These are phyloP conservation scores for Cicer cuneatum DNA, from an alignment of 306 rosid species.

Conservation along the genomic window DNA sequence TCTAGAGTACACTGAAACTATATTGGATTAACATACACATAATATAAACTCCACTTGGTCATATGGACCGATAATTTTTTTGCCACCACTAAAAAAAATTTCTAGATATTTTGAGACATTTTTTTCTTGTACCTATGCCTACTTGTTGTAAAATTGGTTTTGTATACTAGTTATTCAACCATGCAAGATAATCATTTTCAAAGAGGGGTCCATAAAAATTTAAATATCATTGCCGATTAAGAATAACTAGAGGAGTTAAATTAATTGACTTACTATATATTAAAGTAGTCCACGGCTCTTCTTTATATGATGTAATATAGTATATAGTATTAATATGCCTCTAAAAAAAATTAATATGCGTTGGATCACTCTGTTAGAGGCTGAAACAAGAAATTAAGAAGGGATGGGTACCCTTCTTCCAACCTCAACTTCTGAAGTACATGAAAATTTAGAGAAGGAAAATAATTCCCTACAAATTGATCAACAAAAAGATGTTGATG, in stretches of 20 bases:
- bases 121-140: no score
- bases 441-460: constrained; percentile 43
- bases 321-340: neutral
- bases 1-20: no score
- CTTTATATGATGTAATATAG: neutral
- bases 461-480: constrained; percentile 33
- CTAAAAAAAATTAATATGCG: no score
- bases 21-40: no score
- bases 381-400: neutral
- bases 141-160: no score
- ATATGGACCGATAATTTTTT: no score
- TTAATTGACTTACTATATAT: neutral
- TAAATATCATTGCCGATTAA: neutral
- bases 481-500: constrained; percentile 54
- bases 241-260: no score
- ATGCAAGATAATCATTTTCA: neutral
- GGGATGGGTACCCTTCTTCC: constrained; percentile 52
- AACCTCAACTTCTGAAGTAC: constrained; percentile 15
- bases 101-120: no score
- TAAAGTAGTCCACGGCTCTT: neutral
- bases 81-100: no score
- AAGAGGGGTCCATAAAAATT: neutral
- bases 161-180: neutral
- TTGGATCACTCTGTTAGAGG: neutral
- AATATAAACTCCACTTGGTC: no score